Evolutionary conservation across 768 basidiomycete species (phyloP), one percentile per base, ranked within the genome.

Genomic region (Cystoderma amianthinum): DNA sequence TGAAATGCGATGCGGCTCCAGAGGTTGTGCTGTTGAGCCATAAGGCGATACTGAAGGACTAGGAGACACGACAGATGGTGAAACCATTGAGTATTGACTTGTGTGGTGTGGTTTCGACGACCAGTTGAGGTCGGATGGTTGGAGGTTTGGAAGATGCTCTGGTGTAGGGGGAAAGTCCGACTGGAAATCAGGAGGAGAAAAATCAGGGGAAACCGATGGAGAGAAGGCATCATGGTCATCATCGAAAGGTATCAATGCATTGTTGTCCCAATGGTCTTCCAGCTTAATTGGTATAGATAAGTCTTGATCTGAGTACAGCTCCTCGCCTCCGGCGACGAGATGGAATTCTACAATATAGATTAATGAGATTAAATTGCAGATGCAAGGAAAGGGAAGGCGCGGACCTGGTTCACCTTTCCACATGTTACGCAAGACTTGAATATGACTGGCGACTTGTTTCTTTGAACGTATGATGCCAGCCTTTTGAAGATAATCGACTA

Each of bases 401-500:
- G 23, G 44, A 84, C 86, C 81, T 67, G 80, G 72, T 44, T 84
- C 78, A 17, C 85, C 86, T 58, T 87, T 87, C 85, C 85, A 88
- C 86, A 89, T 89, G 55, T 89, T 89, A 38, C 85, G 68, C 41
- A 87, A 59, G 42, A 88, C 86, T 55, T 90, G 87, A 39, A 90
- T 85, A 53, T 90, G 87, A 59, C 82, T 85, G n/a, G 87, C 87
- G 48, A 90, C 87, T 59, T 90, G 87, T 60, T 90, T 89, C 71
- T 89, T 89, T 34, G 84, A 73, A 32, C 87, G 80, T 19, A 71
- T 71, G 55, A 90, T 75, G 42, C 81, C 82, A 25, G 70, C 65
- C 48, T 77, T 80, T 42, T 80, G 70, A 44, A 90, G 76, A 53
- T 85, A 82, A 48, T 88, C 85, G 56, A 89, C 86, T 47, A 90